Percentiles rank a stretch among this genome's conserved stretches.
These are phyloP conservation scores for Graphilbum ipis-grandicollis DNA, from an alignment of 2,329 filamentous ascomycete species.

Conservation along the genomic window DNA sequence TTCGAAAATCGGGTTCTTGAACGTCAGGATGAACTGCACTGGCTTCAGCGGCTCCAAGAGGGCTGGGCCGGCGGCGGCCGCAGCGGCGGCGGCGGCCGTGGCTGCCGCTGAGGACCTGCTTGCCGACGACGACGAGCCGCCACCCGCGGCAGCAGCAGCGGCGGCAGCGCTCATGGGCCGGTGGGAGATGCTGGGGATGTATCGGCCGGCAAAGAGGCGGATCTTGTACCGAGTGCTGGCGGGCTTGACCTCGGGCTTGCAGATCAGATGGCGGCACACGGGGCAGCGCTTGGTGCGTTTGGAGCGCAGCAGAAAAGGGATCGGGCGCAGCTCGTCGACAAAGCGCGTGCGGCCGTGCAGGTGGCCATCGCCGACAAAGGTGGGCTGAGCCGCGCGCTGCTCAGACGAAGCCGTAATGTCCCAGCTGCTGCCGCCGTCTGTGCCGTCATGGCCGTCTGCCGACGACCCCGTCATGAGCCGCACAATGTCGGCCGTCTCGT, in stretches of 20 bases:
- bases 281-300: constrained; percentile 91
- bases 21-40: constrained; percentile 70
- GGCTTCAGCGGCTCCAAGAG: constrained; percentile 40
- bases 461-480: constrained; percentile 25
- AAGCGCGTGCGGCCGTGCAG: constrained; percentile 38
- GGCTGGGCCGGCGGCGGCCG: constrained; percentile 7
- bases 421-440: constrained; percentile 26
- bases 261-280: constrained; percentile 83
- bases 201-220: constrained; percentile 70
- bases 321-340: constrained; percentile 57
- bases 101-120: constrained; percentile 10
- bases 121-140: background rate
- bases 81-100: constrained; percentile 5
- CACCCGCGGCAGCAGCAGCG: constrained; percentile 7
- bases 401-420: constrained; percentile 36
- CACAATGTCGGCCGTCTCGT: constrained; percentile 44
- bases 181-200: constrained; percentile 70
- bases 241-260: constrained; percentile 84
- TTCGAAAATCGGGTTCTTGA: constrained; percentile 91
- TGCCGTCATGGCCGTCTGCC: constrained; percentile 8
- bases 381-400: constrained; percentile 28
- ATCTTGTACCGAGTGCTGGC: constrained; percentile 83
- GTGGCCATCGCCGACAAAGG: constrained; percentile 23
- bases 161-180: constrained; percentile 34
- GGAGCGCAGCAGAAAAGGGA: constrained; percentile 68